Percentiles rank a stretch among this genome's conserved stretches.
These are phyloP conservation scores for Vitellaria paradoxa DNA, from an alignment of 179 eudicot genomes.

Conservation along the genomic window DNA sequence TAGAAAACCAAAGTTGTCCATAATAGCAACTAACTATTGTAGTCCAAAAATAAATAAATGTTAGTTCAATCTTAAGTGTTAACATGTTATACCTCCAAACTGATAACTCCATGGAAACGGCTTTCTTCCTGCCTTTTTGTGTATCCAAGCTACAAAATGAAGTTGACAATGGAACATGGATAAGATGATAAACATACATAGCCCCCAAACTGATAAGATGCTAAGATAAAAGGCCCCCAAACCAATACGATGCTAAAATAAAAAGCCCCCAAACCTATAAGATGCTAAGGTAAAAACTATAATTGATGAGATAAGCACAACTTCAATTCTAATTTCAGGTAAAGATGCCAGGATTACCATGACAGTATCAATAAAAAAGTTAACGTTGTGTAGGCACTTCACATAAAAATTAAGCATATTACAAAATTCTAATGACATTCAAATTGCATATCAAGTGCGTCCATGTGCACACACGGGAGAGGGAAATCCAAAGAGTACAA, in stretches of 20 bases:
- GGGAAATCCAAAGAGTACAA: too few relatives aligned
- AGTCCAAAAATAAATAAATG: not conserved
- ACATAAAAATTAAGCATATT: too few relatives aligned
- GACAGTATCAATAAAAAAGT: too few relatives aligned
- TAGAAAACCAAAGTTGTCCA: too few relatives aligned
- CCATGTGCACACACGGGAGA: too few relatives aligned
- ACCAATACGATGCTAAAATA: not conserved
- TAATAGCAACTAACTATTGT: too few relatives aligned
- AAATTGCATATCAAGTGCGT: too few relatives aligned
- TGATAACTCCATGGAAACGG: slow-evolving; percentile 94
- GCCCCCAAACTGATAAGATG: not conserved
- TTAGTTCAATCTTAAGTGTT: not conserved
- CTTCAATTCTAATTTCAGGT: too few relatives aligned
- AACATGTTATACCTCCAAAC: slow-evolving; percentile 68
- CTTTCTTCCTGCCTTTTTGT: slow-evolving; percentile 97
- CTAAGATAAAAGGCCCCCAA: not conserved
- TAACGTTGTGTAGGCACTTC: too few relatives aligned
- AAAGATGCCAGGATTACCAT: too few relatives aligned
- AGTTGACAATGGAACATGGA: slow-evolving; percentile 5
- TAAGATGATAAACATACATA: not conserved
- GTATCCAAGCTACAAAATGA: slow-evolving; percentile 87
- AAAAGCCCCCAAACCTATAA: not conserved
- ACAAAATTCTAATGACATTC: too few relatives aligned
- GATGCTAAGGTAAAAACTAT: not conserved
- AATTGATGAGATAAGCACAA: slow-evolving; percentile 8